phyloP scores from a whole-genome alignment of 352 stramenopile genomes.

The Phytopythium montanum region DNA sequence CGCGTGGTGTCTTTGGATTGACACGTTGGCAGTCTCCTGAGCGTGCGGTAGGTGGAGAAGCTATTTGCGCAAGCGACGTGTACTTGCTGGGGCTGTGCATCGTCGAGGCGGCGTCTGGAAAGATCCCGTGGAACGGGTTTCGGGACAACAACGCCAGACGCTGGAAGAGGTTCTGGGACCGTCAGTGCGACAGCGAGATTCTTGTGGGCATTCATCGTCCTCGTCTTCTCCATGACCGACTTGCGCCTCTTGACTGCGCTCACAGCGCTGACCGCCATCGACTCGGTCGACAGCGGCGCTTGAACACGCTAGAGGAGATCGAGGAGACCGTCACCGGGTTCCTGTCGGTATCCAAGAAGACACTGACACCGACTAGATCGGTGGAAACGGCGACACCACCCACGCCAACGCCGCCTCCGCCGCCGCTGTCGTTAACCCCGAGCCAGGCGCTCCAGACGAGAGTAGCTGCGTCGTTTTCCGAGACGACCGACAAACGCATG shows the following conservation, averaged over 20 bases:
- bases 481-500: constrained; percentile 1
- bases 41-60: no score
- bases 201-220: neutral
- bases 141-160: no score
- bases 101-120: neutral
- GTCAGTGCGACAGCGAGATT: no score
- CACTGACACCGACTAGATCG: neutral
- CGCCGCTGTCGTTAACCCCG: neutral
- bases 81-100: no score
- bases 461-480: neutral
- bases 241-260: neutral
- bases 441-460: constrained; percentile 6
- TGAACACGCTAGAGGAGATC: constrained; percentile 2
- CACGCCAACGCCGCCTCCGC: neutral
- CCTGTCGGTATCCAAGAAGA: neutral
- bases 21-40: no score
- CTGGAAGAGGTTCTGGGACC: no score
- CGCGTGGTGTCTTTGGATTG: no score
- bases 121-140: neutral
- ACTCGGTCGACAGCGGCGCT: neutral
- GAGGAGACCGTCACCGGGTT: neutral
- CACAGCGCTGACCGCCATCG: neutral
- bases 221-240: neutral
- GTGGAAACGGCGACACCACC: no score
- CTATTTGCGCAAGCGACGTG: no score